A percentile compares a stretch with the other conserved stretches of the same genome.
phyloP scores from a whole-genome alignment of 495 filamentous ascomycete species.

The Trichoderma erinaceum region DNA sequence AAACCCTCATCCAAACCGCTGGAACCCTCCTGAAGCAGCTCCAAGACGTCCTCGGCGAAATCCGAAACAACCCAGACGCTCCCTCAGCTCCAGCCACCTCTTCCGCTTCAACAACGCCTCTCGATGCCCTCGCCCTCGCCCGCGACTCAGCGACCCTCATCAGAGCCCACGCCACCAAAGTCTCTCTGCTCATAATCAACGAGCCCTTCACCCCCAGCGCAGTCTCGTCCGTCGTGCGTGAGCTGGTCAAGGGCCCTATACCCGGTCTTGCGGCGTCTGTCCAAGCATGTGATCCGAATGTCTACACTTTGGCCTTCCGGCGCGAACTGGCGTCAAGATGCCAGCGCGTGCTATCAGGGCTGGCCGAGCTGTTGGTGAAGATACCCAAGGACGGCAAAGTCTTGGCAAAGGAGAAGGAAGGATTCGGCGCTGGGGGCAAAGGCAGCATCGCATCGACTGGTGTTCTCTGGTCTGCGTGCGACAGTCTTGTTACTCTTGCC shows the following conservation, averaged over 20 bases:
- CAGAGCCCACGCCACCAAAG: constrained; percentile 75
- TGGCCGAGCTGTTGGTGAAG: constrained; percentile 35
- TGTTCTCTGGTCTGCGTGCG: constrained; percentile 65
- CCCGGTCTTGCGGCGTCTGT: constrained; percentile 65
- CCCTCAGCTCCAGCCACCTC: background rate
- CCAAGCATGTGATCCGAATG: constrained; percentile 51
- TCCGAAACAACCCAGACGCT: constrained; percentile 6
- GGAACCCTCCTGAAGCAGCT: constrained; percentile 25
- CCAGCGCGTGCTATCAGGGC: constrained; percentile 41
- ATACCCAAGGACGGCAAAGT: constrained; percentile 44
- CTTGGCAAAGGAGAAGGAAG: constrained; percentile 39
- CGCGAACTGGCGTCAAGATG: constrained; percentile 46
- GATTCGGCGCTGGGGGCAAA: constrained; percentile 32
- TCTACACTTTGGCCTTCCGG: constrained; percentile 54
- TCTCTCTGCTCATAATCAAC: constrained; percentile 77
- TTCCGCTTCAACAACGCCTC: constrained; percentile 12
- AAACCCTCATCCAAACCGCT: constrained; percentile 25
- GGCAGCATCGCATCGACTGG: constrained; percentile 56
- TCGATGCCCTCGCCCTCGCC: constrained; percentile 52
- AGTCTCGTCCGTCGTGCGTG: constrained; percentile 57
- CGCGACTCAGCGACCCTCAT: constrained; percentile 60
- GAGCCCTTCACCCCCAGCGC: constrained; percentile 77
- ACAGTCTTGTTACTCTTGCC: constrained; percentile 56
- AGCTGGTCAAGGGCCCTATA: constrained; percentile 58
- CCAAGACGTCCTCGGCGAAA: constrained; percentile 16